Evolutionary conservation across 176 grass and related monocot species (phyloP).

Genomic region (Musa schizocarpa): DNA sequence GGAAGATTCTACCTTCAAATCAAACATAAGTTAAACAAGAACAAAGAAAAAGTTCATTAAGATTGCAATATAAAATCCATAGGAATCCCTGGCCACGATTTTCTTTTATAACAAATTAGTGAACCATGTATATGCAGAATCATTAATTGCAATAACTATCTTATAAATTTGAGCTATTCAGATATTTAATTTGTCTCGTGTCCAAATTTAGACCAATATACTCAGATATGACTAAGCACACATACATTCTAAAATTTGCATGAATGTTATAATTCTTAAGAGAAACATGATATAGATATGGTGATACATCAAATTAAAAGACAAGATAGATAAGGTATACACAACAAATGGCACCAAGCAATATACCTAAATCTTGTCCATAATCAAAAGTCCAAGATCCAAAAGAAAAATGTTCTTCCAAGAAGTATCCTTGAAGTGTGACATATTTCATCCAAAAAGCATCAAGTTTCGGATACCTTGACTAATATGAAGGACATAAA

Average conservation of each 20-base stretch:
- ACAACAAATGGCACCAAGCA: not conserved
- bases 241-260: not conserved
- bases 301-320: not conserved
- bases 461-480: too few species aligned
- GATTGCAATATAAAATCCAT: not conserved
- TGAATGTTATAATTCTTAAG: not conserved
- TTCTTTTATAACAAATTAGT: not conserved
- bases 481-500: too few species aligned
- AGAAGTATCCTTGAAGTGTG: too few species aligned
- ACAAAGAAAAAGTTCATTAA: too few species aligned
- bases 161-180: not conserved
- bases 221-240: not conserved
- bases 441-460: too few species aligned
- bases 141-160: not conserved
- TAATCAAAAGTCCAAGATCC: not conserved
- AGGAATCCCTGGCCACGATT: not conserved
- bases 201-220: not conserved
- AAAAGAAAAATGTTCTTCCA: too few species aligned
- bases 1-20: too few species aligned
- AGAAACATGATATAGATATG: not conserved
- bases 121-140: not conserved
- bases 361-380: not conserved
- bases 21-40: too few species aligned
- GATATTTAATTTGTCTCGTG: not conserved
- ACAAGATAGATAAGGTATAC: not conserved